Conservation (phyloP, 2,329 filamentous ascomycete species). For the Nemania sp. region DNA sequence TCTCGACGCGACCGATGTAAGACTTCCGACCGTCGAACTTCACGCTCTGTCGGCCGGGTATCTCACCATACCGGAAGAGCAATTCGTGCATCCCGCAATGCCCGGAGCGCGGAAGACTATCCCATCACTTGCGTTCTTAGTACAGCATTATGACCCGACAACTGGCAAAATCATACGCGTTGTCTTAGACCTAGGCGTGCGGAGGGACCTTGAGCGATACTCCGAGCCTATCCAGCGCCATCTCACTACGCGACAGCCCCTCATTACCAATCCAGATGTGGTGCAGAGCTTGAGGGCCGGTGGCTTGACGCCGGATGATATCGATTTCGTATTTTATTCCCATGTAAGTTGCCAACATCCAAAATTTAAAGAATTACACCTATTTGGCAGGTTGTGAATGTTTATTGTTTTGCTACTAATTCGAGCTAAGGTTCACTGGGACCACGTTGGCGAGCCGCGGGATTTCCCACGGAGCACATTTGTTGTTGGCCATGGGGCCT, state of each 20-base stretch:
- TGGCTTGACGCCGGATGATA: constrained; percentile 11
- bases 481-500: constrained; percentile 10
- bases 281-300: constrained; percentile 13
- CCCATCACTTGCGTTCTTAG: constrained; percentile 15
- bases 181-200: constrained; percentile 16
- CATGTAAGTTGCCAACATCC: no score
- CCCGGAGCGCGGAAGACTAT: constrained; percentile 11
- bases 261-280: constrained; percentile 16
- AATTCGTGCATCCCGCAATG: constrained; percentile 12
- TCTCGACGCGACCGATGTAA: not conserved
- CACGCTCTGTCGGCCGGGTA: constrained; percentile 17
- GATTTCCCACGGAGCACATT: constrained; percentile 12
- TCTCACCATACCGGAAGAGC: constrained; percentile 19
- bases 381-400: no score
- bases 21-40: constrained; percentile 4
- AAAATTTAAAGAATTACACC: no score
- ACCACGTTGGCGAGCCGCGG: constrained; percentile 20
- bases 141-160: constrained; percentile 1
- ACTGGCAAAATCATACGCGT: constrained; percentile 4
- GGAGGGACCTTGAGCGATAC: constrained; percentile 7
- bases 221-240: constrained; percentile 17
- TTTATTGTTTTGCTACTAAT: not conserved
- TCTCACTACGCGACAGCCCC: constrained; percentile 11
- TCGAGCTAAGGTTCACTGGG: constrained; percentile 16
- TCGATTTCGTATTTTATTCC: constrained; percentile 22